phyloP scores from a whole-genome alignment of 2,329 filamentous ascomycete genomes.

The Phaeosphaeriaceae sp. region DNA sequence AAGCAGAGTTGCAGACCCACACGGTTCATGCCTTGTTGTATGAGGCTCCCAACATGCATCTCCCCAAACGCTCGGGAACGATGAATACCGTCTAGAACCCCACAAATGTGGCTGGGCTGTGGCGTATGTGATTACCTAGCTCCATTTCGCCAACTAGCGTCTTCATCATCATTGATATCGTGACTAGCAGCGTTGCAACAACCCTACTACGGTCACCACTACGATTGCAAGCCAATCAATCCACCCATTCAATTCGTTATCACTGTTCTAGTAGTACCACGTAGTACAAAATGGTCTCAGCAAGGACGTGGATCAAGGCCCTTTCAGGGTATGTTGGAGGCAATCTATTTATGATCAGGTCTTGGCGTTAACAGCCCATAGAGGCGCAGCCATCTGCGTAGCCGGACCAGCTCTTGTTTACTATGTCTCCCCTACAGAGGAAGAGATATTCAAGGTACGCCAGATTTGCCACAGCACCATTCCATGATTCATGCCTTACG shows the following conservation, averaged over 20 bases:
- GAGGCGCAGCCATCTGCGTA: conserved; percentile 73
- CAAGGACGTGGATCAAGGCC: conserved; percentile 42
- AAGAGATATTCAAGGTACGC: conserved; percentile 78
- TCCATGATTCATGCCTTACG: conserved; percentile 7
- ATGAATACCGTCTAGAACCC: conserved; percentile 14
- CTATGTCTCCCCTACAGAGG: conserved; percentile 82
- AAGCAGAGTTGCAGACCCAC: conserved; percentile 36
- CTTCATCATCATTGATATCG: conserved; percentile 1
- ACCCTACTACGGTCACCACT: not conserved
- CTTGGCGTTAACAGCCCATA: conserved; percentile 50
- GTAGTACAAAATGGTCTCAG: conserved; percentile 32
- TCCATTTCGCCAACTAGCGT: not conserved
- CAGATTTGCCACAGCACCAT: conserved; percentile 19
- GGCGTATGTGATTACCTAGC: conserved; percentile 2
- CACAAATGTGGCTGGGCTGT: not conserved
- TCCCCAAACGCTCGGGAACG: conserved; percentile 15
- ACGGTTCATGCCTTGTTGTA: conserved; percentile 25
- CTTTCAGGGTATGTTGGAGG: conserved; percentile 37
- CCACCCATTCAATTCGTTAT: not conserved
- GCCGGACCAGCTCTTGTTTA: conserved; percentile 86
- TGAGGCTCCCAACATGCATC: conserved; percentile 14
- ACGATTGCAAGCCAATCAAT: not conserved
- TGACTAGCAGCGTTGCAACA: not conserved
- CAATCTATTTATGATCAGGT: conserved; percentile 7
- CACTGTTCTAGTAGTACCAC: not conserved